Percentiles rank a stretch among this genome's conserved stretches.
phyloP scores from a whole-genome alignment of 1,139 yeast species.

The Casaregolazyma suthepensis region DNA sequence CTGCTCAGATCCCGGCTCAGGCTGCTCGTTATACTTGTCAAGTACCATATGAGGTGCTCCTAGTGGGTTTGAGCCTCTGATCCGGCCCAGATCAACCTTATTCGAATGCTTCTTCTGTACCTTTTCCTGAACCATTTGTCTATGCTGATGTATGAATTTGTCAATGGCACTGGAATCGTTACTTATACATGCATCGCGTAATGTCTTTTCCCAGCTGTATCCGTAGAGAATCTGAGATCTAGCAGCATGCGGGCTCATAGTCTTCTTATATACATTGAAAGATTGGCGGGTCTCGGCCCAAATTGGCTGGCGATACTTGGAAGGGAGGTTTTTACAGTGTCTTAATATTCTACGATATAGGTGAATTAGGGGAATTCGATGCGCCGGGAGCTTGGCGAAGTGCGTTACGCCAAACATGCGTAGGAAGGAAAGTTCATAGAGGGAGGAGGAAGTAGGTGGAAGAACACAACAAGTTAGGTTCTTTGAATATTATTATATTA shows the following conservation, averaged over 20 bases:
- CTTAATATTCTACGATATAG: slow-evolving; percentile 19
- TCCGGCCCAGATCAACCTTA: neutral
- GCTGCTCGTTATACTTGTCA: slow-evolving; percentile 8
- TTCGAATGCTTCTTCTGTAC: neutral
- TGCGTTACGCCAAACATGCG: slow-evolving; percentile 13
- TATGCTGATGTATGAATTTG: neutral
- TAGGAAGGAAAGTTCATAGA: neutral
- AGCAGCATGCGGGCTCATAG: slow-evolving; percentile 16
- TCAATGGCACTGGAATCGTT: neutral
- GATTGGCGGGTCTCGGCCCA: neutral
- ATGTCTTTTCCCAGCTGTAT: slow-evolving; percentile 16
- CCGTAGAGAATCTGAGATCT: slow-evolving; percentile 15
- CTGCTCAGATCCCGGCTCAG: slow-evolving; percentile 1
- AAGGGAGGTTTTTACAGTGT: slow-evolving; percentile 15
- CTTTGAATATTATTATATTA: neutral
- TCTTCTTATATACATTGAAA: slow-evolving; percentile 1
- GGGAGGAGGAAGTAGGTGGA: neutral
- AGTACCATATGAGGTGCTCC: neutral
- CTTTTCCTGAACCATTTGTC: neutral
- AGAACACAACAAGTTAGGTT: neutral
- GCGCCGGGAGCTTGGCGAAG: slow-evolving; percentile 17
- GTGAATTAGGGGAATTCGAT: slow-evolving; percentile 18
- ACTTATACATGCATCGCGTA: slow-evolving; percentile 8
- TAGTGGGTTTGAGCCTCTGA: slow-evolving; percentile 1
- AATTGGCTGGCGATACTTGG: neutral